Percentiles rank a stretch among this genome's conserved stretches.
These are phyloP conservation scores for Trichoderma simmonsii DNA, from an alignment of 2,329 filamentous ascomycete genomes.

Conservation along the genomic window DNA sequence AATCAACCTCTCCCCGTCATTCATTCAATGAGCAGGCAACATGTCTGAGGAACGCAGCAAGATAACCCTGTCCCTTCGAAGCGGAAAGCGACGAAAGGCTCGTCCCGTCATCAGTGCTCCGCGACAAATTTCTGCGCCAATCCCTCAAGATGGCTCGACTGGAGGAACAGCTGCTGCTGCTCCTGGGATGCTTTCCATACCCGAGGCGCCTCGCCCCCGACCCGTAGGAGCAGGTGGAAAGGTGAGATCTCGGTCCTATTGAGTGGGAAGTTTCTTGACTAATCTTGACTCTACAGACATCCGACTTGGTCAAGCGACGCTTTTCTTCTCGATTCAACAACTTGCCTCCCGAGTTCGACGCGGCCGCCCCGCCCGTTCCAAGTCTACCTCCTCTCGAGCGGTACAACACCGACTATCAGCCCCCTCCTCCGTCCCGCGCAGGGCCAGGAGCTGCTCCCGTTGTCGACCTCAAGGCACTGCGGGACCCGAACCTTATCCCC, in stretches of 20 bases:
- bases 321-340: constrained; percentile 93
- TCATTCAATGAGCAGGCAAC: constrained; percentile 20
- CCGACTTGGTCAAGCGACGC: constrained; percentile 86
- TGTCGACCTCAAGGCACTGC: constrained; percentile 73
- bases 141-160: constrained; percentile 48
- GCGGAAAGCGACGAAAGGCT: constrained; percentile 56
- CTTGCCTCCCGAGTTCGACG: constrained; percentile 65
- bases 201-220: constrained; percentile 37
- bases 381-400: constrained; percentile 52
- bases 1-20: neutral
- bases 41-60: constrained; percentile 63
- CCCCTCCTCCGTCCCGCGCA: constrained; percentile 52
- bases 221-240: constrained; percentile 54
- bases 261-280: neutral
- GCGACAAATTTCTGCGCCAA: constrained; percentile 60
- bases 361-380: constrained; percentile 70
- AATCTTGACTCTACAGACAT: constrained; percentile 45
- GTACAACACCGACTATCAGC: constrained; percentile 53
- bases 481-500: constrained; percentile 73
- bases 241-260: constrained; percentile 35
- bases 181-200: constrained; percentile 14
- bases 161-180: neutral
- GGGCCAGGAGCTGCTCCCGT: constrained; percentile 56
- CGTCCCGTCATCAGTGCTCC: constrained; percentile 62
- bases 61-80: constrained; percentile 55